A percentile compares a stretch with the other conserved stretches of the same genome.
phyloP scores from a whole-genome alignment of 2,329 filamentous ascomycete genomes.

The Microascus cirrosus region DNA sequence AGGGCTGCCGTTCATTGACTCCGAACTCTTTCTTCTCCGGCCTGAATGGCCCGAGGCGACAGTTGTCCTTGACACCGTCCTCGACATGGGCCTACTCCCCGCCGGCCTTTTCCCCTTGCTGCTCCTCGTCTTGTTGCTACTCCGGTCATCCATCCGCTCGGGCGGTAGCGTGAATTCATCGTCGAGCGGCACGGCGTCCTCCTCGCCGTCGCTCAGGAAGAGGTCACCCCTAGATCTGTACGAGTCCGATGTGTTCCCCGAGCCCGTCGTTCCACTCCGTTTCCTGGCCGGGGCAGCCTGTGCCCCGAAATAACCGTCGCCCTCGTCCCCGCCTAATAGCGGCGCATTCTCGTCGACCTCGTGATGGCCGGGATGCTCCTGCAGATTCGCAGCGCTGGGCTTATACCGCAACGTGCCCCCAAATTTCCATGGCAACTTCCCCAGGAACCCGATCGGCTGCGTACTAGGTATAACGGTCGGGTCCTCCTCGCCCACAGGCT shows the following conservation, averaged over 20 bases:
- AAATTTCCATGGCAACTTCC: conserved; percentile 73
- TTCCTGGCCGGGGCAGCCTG: conserved; percentile 26
- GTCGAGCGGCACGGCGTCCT: conserved; percentile 85
- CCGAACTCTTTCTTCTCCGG: conserved; percentile 4
- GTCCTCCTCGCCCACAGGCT: conserved; percentile 57
- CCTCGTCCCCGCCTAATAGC: conserved; percentile 38
- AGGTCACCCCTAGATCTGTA: conserved; percentile 80
- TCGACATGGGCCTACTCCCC: conserved; percentile 23
- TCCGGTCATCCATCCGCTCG: conserved; percentile 64
- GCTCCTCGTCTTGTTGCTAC: conserved; percentile 52
- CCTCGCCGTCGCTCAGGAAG: conserved; percentile 79
- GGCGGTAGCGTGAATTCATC: conserved; percentile 85
- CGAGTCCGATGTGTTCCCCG: conserved; percentile 74
- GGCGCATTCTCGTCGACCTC: conserved; percentile 51
- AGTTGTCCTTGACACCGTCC: conserved; percentile 49
- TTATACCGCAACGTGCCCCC: conserved; percentile 77
- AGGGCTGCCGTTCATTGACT: conserved; percentile 23
- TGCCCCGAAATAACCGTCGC: conserved; percentile 38
- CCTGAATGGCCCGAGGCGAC: conserved; percentile 30
- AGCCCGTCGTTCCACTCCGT: conserved; percentile 69
- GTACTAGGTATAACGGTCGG: conserved; percentile 86
- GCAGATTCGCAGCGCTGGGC: conserved; percentile 80
- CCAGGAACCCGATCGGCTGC: conserved; percentile 74
- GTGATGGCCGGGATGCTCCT: conserved; percentile 58
- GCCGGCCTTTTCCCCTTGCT: conserved; percentile 48